Conservation (phyloP, 129 eudicot species). For the Flaveria trinervia region DNA sequence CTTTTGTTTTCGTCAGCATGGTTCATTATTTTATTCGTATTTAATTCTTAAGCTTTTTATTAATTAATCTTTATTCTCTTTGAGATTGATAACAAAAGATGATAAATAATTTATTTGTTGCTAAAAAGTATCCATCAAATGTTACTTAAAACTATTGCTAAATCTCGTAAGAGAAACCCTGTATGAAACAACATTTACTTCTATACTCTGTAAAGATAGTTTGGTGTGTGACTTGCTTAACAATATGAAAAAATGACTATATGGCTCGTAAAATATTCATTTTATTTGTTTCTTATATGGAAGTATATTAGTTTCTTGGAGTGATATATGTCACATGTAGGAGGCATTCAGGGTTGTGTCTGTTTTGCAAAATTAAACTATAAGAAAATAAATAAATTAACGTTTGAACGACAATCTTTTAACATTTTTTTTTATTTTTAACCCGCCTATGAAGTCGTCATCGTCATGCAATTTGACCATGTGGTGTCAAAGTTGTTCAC, state of each 20-base stretch:
- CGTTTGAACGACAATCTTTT: background rate
- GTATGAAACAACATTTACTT: background rate
- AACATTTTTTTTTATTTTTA: background rate
- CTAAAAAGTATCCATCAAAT: background rate
- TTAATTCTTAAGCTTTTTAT: background rate
- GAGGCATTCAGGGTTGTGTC: background rate
- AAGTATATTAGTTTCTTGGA: background rate
- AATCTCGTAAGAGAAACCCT: background rate
- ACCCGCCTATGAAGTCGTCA: background rate
- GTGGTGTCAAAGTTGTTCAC: conserved; percentile 1
- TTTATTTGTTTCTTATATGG: background rate
- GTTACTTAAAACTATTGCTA: background rate
- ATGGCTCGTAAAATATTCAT: background rate
- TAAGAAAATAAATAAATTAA: background rate
- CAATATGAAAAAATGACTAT: background rate
- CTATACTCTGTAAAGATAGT: background rate
- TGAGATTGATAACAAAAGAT: background rate
- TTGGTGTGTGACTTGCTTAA: background rate
- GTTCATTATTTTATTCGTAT: background rate
- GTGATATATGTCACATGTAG: background rate
- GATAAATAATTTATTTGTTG: background rate
- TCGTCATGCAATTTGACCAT: background rate
- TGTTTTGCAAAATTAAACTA: conserved; percentile 1
- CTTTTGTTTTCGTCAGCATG: conserved; percentile 10
- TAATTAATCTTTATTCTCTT: background rate